Evolutionary conservation across 805 yeast genomes (phyloP), one percentile per base, ranked within the genome.

Genomic region (Komagataella populi): DNA sequence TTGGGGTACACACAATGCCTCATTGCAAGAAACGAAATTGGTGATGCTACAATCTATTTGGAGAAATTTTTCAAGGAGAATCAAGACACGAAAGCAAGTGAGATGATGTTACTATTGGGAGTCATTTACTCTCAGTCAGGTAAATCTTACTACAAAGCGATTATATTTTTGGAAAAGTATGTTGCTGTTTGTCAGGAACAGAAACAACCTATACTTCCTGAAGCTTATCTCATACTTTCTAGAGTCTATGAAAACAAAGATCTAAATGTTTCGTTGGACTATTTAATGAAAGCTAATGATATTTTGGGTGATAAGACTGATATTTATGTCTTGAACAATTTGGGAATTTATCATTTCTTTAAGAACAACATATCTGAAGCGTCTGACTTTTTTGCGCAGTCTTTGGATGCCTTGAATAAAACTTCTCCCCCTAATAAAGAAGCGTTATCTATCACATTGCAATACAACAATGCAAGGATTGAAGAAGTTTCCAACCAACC

Each of bases 1-100:
- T 70, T 90, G 51, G 98, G 96, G 30, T 74, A 85, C 53, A 96
- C 95, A 1, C 95, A 88, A 63, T 77, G 96, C 2, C 89, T 88
- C 61, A 76, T 84, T 51, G 74, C 80, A 50, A 82, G 90, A 62
- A 83, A 82, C 48, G 78, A 84, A 45, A 62, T 77, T 8, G 89
- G 87, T 59, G 97, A 90, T 62, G 93, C 98, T 10, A 79, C 84
- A 56, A 74, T 90, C 55, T 81, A 96, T 0, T 85, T 87, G 60
- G 98, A 91, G 62, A 77, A 78, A 47, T 71, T 87, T 47, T 74
- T 82, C 52, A 80, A 83, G 57, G 69, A 75, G 16, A 75, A 81
- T 59, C 83, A 87, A 20, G 39, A 30, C 14, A 10, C 39, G n/a
- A 83, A 81, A 60, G 74, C 84, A 49, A 69, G 83, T 46, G 96